These are phyloP conservation scores for Alternaria infectoria DNA, from an alignment of 2,329 filamentous ascomycete species.

Conservation along the genomic window DNA sequence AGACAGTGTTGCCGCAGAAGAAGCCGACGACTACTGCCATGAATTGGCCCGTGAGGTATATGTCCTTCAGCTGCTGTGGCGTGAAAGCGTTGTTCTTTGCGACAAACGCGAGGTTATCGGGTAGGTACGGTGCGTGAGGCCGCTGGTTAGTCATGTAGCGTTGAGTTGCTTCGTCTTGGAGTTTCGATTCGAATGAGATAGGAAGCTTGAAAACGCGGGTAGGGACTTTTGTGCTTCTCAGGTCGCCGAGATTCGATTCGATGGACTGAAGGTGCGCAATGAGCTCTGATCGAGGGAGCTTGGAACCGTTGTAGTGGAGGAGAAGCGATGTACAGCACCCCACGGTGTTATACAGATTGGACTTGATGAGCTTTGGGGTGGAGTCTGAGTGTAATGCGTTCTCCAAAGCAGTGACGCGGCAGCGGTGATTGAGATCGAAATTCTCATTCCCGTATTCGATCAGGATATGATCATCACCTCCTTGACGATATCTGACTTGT, in stretches of 20 bases:
- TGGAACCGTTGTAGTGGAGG: slow-evolving; percentile 50
- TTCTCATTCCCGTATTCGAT: slow-evolving; percentile 64
- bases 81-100: slow-evolving; percentile 62
- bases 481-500: slow-evolving; percentile 37
- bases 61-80: slow-evolving; percentile 57
- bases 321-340: slow-evolving; percentile 57
- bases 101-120: slow-evolving; percentile 66
- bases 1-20: slow-evolving; percentile 61
- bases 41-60: slow-evolving; percentile 58
- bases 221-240: slow-evolving; percentile 50
- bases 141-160: slow-evolving; percentile 69
- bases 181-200: slow-evolving; percentile 52
- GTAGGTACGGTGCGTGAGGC: slow-evolving; percentile 66
- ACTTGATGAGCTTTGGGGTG: slow-evolving; percentile 46
- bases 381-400: slow-evolving; percentile 53
- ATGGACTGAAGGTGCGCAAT: slow-evolving; percentile 48
- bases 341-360: slow-evolving; percentile 58
- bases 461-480: slow-evolving; percentile 58
- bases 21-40: slow-evolving; percentile 63
- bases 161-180: slow-evolving; percentile 59
- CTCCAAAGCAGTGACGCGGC: slow-evolving; percentile 61
- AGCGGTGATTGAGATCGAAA: slow-evolving; percentile 64
- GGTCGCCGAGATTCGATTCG: slow-evolving; percentile 52
- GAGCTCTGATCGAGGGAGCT: slow-evolving; percentile 45
- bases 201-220: slow-evolving; percentile 53